A percentile compares a stretch with the other conserved stretches of the same genome.
These are phyloP conservation scores for Garcia nutans DNA, from an alignment of 345 rosid genomes.

Conservation along the genomic window DNA sequence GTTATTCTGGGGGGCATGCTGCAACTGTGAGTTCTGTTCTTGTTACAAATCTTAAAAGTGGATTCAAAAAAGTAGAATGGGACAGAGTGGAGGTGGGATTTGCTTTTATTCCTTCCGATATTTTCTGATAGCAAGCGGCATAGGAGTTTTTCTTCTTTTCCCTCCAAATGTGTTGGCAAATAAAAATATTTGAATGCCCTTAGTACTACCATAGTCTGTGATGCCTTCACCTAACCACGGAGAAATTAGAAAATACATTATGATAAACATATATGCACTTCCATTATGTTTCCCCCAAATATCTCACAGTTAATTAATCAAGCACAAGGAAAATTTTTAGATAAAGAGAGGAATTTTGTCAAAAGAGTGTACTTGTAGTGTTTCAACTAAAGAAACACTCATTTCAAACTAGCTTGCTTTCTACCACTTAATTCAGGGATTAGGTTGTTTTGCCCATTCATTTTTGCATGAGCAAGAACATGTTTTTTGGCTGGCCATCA, in stretches of 20 bases:
- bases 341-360: neutral
- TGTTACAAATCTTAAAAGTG: slow-evolving; percentile 71
- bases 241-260: neutral
- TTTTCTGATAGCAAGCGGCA: neutral
- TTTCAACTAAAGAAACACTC: neutral
- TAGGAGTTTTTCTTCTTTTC: neutral
- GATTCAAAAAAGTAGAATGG: slow-evolving; percentile 64
- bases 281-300: neutral
- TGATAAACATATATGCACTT: neutral
- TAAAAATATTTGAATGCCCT: neutral
- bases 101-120: neutral
- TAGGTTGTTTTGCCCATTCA: neutral
- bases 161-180: neutral
- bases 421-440: neutral
- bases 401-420: neutral
- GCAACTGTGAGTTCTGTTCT: slow-evolving; percentile 85
- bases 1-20: slow-evolving; percentile 66
- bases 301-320: neutral
- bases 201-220: no score
- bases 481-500: neutral
- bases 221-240: neutral
- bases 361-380: neutral
- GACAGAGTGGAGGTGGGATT: slow-evolving; percentile 76
- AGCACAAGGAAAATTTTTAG: neutral
- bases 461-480: neutral